These are phyloP conservation scores for Blastobotrys illinoisensis DNA, from an alignment of 1,139 yeast genomes.

Conservation along the genomic window DNA sequence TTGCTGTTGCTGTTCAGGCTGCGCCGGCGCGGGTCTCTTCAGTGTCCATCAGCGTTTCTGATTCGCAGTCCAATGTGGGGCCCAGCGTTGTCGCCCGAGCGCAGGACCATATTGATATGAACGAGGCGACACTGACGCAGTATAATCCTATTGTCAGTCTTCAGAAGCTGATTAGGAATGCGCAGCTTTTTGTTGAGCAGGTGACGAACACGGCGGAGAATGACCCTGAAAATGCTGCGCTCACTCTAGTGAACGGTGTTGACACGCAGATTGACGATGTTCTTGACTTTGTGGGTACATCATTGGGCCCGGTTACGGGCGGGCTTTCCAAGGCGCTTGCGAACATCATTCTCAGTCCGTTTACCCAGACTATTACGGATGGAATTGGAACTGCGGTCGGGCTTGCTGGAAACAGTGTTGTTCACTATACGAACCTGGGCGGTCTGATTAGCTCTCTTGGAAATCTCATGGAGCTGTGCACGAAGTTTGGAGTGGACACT, in stretches of 20 bases:
- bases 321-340: conserved; percentile 20
- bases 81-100: not conserved
- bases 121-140: not conserved
- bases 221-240: not conserved
- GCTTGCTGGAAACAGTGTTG: not conserved
- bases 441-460: not conserved
- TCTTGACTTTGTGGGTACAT: not conserved
- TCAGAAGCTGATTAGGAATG: not conserved
- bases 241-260: not conserved
- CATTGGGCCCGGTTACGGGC: not conserved
- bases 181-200: not conserved
- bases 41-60: no score
- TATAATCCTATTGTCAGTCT: not conserved
- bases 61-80: no score
- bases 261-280: not conserved
- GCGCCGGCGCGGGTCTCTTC: no score
- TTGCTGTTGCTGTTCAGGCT: no score
- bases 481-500: not conserved
- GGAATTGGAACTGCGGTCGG: not conserved
- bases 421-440: not conserved
- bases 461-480: not conserved
- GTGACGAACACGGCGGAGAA: not conserved
- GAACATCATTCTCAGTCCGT: conserved; percentile 24
- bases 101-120: not conserved
- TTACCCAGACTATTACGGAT: conserved; percentile 28